Evolutionary conservation across 2,329 filamentous ascomycete genomes (phyloP).

Genomic region (Rosellinia necatrix): DNA sequence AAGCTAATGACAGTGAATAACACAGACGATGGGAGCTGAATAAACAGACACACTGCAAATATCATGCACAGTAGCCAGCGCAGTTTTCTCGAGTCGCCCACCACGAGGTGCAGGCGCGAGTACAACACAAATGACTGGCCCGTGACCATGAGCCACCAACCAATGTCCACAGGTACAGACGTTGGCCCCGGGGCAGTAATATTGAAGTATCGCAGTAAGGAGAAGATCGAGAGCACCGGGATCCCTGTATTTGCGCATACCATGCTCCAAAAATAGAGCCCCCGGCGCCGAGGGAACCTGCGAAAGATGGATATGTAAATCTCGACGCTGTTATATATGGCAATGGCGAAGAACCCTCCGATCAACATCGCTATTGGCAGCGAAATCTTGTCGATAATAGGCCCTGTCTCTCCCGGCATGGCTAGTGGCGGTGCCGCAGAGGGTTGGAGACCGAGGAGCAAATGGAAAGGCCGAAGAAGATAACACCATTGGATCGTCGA

Average conservation of each 20-base stretch:
- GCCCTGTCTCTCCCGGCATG: constrained; percentile 22
- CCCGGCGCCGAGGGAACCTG: constrained; percentile 45
- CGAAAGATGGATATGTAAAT: constrained; percentile 45
- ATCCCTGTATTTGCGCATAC: constrained; percentile 39
- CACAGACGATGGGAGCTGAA: constrained; percentile 58
- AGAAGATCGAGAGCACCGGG: constrained; percentile 19
- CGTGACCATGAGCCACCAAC: constrained; percentile 58
- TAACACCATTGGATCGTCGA: background rate
- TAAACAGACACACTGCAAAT: constrained; percentile 55
- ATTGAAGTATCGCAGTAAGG: constrained; percentile 26
- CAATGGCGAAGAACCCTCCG: constrained; percentile 33
- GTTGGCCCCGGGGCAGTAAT: constrained; percentile 26
- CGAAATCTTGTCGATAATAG: constrained; percentile 3
- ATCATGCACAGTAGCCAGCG: constrained; percentile 60
- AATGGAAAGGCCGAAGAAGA: background rate
- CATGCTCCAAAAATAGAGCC: constrained; percentile 50
- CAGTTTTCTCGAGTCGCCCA: constrained; percentile 53
- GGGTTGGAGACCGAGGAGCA: no score
- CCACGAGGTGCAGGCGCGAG: constrained; percentile 64
- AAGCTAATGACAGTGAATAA: constrained; percentile 43
- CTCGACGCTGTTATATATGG: constrained; percentile 48
- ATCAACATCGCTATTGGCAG: constrained; percentile 16
- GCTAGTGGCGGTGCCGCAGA: background rate
- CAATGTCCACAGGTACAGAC: constrained; percentile 44
- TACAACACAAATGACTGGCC: constrained; percentile 63